Evolutionary conservation across 2,329 filamentous ascomycete genomes (phyloP), one percentile per base, ranked within the genome.

Genomic region (Ambrosiella beaveri): DNA sequence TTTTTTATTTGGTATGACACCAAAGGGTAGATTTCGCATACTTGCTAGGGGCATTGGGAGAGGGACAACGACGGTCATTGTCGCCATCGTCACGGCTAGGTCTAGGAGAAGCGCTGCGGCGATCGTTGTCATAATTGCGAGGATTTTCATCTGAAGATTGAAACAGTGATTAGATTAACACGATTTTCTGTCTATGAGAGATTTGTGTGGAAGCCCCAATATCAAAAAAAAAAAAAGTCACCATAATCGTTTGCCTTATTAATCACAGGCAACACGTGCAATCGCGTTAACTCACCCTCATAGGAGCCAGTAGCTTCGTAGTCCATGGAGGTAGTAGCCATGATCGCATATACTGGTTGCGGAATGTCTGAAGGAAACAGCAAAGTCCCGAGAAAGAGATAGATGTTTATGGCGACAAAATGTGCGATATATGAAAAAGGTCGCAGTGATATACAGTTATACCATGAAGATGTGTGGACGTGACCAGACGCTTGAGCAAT

Each of bases 291-390:
- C 52, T 54, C 39, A 84, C 81, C 81, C 66, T 84, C 81, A 64
- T 82, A 84, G 62, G 78, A 78, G 66, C 79, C 80, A 65, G 81
- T 82, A 63, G 80, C 79, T 69, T 85, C 81, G 69, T 85, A 85
- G 67, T 85, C 81, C 81, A 85, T 85, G 63, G 80, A 77, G 47
- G 78, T 80, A 63, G 80, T 81, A 59, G 79, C 79, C 79, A 82
- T 82, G 63, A 68, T 64, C 49, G 54, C 60, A 61, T 47, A 62
- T 62, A 54, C 62, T 17, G 44, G 7, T 13, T 47, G n/a, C 13
- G 9, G 5, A 62, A 62, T 64, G 65, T 59, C 64, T 63, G 63
- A 63, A 62, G 62, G 61, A 57, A 53, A 57, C 60, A 64, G 57
- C 61, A 62, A 64, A 62, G 7, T 8, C 11, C 19, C 44, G 11